Base-by-base conservation (phyloP, 2,329 filamentous ascomycete genomes). In the Claviceps quebecensis region DNA sequence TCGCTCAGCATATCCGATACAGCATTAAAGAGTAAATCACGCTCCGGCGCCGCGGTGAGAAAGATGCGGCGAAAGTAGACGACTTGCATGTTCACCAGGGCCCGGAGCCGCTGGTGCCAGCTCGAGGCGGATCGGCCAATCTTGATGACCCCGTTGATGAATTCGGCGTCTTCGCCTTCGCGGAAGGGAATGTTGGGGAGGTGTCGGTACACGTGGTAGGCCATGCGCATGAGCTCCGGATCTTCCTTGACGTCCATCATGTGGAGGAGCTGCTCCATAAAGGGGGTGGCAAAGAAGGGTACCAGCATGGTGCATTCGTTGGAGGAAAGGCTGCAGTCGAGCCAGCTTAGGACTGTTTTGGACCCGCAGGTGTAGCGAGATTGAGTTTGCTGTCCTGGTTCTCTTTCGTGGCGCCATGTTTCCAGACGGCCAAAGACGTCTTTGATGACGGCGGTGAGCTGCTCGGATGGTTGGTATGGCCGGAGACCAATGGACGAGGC, bases 161-260 rank as follows among this genome's bases (percentile, higher is more conserved):
- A 95, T 0, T 80, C 78, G 3, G 80, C 80, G 59, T 95, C 88
- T 65, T 96, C 87, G 53, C 90, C 89, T 36, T 83, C 78, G 2
- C 87, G 83, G 69, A 96, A 91, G 0, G 93, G 90, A 52, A 98
- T 88, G 65, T 98, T 98, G 14, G 93, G 89, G 16, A 98, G 73
- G 63, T 98, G 91, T 6, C 91, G 85, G 72, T 97, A 98, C 43
- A 98, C 93, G 62, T 95, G 89, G 64, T 97, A 98, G 0, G 93
- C 91, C 8, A 96, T 77, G 9, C 86, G 84, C 74, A 96, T 94
- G 2, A 98, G 77, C 67, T 98, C 94, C 0, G 88, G 89, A 61
- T 98, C 93, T 67, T 98, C 93, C 67, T 97, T 97, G 65, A 98
- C 88, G 63, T 98, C 93, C 91, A 98, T 98, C 93, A 98, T 98